Base-by-base conservation (phyloP, 2,329 filamentous ascomycete genomes). In the Verticillium longisporum region DNA sequence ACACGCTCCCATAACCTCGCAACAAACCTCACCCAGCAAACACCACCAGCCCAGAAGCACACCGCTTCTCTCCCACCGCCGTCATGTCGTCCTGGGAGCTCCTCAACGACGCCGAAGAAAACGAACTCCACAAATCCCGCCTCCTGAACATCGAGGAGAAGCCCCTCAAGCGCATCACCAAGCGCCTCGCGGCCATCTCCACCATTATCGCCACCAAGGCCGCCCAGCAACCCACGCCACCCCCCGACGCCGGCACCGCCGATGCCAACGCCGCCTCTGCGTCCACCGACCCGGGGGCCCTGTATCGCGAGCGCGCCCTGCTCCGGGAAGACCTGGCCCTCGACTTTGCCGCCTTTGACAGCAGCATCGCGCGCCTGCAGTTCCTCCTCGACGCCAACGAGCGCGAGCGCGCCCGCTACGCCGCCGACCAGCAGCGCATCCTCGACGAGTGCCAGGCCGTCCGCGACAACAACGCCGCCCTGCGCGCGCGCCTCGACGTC, bases 91-190 rank as follows among this genome's bases (percentile, higher is more conserved):
- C 74, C 56, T 92, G 88, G 79, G 81, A 83, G 55, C 78, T 93
- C 56, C 80, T 96, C 57, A 88, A 92, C 60, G 88, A 90, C 67
- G 82, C 83, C 65, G 89, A 92, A 66, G 89, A 92, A 77, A 88
- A 92, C 73, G 88, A 92, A 65, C 87, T 97, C 41, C 94, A 97
- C 79, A 94, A 93, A 70, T 84, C 84, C 34, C 91, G 94, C 53
- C 88, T 97, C 4, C 84, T 97, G 41, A 90, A 91, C 65, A 89
- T 97, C 63, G 94, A 98, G 79, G 91, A 96, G 71, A 92, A 92
- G 62, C 92, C 92, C 0, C 97, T 96, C 79, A 91, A 91, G 73
- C 89, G 93, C 63, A 87, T 97, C 62, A 91, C 90, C 26, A 92
- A 92, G 75, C 88, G 90, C 36, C 84, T 98, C 9, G 41, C 32